Percentiles rank a stretch among this genome's conserved stretches.
Conservation (phyloP, 495 filamentous ascomycete genomes). For the Podospora pseudopauciseta region DNA sequence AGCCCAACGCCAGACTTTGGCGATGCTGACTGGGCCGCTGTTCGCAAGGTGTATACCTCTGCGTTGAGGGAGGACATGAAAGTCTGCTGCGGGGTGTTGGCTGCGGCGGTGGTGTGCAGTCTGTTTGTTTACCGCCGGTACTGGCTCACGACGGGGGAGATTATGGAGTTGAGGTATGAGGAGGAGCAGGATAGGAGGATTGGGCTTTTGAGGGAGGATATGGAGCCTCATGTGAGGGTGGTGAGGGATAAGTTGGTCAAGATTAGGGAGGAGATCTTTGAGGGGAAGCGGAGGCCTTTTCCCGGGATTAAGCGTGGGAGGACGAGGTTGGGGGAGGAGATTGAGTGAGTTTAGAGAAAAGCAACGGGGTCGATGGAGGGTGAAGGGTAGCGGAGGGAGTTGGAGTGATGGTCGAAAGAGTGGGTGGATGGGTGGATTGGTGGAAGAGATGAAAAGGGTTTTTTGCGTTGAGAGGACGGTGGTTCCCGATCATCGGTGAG, state of each 20-base stretch:
- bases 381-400: too few relatives aligned
- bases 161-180: conserved; percentile 21
- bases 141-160: conserved; percentile 25
- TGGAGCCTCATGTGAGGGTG: not conserved
- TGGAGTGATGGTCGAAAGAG: too few relatives aligned
- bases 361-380: too few relatives aligned
- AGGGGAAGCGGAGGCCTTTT: not conserved
- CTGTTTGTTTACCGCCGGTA: conserved; percentile 31
- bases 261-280: not conserved
- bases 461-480: too few relatives aligned
- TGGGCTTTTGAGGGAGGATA: not conserved
- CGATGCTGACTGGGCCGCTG: conserved; percentile 14
- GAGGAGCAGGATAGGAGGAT: conserved; percentile 18
- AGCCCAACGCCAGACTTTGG: conserved; percentile 8
- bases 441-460: too few relatives aligned
- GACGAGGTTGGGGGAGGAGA: not conserved
- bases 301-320: not conserved
- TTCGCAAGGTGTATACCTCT: conserved; percentile 34
- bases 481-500: too few relatives aligned
- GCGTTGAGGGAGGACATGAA: conserved; percentile 42
- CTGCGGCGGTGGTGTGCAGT: conserved; percentile 29
- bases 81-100: conserved; percentile 34
- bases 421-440: too few relatives aligned
- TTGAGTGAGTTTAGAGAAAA: not conserved
- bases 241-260: not conserved